phyloP scores from a whole-genome alignment of 1,139 yeast genomes.

The Candida sanyaensis region DNA sequence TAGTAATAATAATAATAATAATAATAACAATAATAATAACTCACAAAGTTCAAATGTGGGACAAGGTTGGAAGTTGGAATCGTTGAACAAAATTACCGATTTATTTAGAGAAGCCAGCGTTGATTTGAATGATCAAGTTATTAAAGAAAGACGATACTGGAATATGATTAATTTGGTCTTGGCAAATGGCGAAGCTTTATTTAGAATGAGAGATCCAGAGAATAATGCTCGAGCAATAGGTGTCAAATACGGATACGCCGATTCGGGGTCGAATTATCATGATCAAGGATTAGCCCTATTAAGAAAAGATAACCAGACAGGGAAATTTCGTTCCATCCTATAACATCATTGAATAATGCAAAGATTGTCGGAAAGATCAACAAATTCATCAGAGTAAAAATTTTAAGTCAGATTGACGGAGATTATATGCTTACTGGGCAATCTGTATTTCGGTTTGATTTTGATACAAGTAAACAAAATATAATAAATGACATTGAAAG shows the following conservation, averaged over 20 bases:
- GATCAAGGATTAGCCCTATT: conserved; percentile 79
- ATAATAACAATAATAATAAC: too few relatives aligned
- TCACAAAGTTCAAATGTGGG: conserved; percentile 50
- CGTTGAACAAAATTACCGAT: conserved; percentile 57
- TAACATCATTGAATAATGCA: conserved; percentile 18
- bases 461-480: conserved; percentile 25
- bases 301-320: conserved; percentile 37
- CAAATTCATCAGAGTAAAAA: conserved; percentile 53
- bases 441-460: conserved; percentile 31
- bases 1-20: conserved; percentile 14
- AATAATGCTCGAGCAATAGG: conserved; percentile 58
- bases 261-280: conserved; percentile 76
- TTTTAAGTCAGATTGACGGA: conserved; percentile 53
- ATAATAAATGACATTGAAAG: conserved; percentile 55
- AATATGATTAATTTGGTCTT: conserved; percentile 51
- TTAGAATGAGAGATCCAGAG: conserved; percentile 61
- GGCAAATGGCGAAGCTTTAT: conserved; percentile 68
- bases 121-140: conserved; percentile 54
- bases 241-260: conserved; percentile 88
- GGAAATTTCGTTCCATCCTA: conserved; percentile 39
- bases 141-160: conserved; percentile 77
- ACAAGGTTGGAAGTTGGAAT: conserved; percentile 84
- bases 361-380: conserved; percentile 28
- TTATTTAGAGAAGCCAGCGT: conserved; percentile 54
- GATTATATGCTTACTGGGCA: conserved; percentile 55